phyloP scores from a whole-genome alignment of 2,329 filamentous ascomycete genomes.

The Fusarium oxysporum region DNA sequence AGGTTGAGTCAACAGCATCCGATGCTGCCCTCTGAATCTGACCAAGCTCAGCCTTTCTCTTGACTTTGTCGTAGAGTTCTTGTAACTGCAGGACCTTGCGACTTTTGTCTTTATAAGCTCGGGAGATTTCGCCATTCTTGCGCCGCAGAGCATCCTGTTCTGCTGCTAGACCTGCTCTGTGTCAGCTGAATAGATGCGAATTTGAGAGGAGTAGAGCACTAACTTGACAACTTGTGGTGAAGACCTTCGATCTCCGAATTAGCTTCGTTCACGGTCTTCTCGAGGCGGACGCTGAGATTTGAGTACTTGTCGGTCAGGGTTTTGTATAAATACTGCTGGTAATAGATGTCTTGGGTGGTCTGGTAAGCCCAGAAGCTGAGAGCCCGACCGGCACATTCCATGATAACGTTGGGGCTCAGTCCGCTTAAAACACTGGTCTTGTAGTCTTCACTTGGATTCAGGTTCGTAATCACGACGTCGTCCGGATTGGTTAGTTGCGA shows the following conservation, averaged over 20 bases:
- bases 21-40: constrained; percentile 67
- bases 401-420: constrained; percentile 81
- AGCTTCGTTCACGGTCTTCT: constrained; percentile 79
- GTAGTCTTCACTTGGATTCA: constrained; percentile 88
- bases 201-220: constrained; percentile 33
- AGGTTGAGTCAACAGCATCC: constrained; percentile 53
- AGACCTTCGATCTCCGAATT: constrained; percentile 77
- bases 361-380: constrained; percentile 91
- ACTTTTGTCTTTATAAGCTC: constrained; percentile 76
- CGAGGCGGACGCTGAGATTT: constrained; percentile 72
- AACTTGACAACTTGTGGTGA: constrained; percentile 73
- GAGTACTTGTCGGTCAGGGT: constrained; percentile 78
- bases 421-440: constrained; percentile 89
- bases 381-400: constrained; percentile 86
- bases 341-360: constrained; percentile 82
- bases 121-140: constrained; percentile 78
- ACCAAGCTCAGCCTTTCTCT: constrained; percentile 64
- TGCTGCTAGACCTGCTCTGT: constrained; percentile 61
- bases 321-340: constrained; percentile 80
- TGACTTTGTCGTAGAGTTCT: constrained; percentile 71
- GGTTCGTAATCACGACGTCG: constrained; percentile 76
- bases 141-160: constrained; percentile 73
- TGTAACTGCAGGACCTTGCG: constrained; percentile 77
- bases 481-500: constrained; percentile 76
- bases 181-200: constrained; percentile 9